Evolutionary conservation across 176 grass and related monocot species (phyloP).

Genomic region (Triticum urartu): DNA sequence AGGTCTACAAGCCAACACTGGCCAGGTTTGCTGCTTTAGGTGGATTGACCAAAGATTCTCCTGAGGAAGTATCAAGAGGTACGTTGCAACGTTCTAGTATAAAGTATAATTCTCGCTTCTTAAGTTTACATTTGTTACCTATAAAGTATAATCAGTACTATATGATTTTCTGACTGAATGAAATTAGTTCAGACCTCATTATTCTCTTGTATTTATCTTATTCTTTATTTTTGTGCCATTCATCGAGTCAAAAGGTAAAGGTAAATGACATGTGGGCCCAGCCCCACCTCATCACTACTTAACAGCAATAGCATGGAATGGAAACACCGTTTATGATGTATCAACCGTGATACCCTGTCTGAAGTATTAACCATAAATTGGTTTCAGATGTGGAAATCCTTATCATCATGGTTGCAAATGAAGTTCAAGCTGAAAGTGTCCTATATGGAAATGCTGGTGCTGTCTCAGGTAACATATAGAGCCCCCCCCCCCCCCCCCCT

Average conservation of each 20-base stretch:
- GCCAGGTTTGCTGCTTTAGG: constrained; percentile 86
- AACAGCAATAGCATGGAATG: not conserved
- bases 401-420: constrained; percentile 98
- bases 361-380: constrained; percentile 18
- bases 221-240: not conserved
- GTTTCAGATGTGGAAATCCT: constrained; percentile 86
- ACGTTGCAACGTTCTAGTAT: constrained; percentile 16
- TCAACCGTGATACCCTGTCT: not conserved
- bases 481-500: not conserved
- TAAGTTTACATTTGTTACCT: not conserved
- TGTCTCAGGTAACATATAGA: constrained; percentile 61
- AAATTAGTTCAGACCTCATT: not conserved
- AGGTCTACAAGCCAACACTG: constrained; percentile 93
- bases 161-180: constrained; percentile 1
- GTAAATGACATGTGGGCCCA: not conserved
- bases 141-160: not conserved
- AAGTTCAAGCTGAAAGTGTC: constrained; percentile 95
- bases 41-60: constrained; percentile 65
- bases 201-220: not conserved
- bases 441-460: constrained; percentile 79
- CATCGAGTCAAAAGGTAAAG: not conserved
- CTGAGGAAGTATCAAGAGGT: constrained; percentile 78
- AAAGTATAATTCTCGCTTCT: constrained; percentile 13
- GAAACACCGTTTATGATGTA: not conserved
- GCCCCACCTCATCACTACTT: not conserved